Conservation (phyloP, 2,329 filamentous ascomycete species). For the Ilyonectria sp. region DNA sequence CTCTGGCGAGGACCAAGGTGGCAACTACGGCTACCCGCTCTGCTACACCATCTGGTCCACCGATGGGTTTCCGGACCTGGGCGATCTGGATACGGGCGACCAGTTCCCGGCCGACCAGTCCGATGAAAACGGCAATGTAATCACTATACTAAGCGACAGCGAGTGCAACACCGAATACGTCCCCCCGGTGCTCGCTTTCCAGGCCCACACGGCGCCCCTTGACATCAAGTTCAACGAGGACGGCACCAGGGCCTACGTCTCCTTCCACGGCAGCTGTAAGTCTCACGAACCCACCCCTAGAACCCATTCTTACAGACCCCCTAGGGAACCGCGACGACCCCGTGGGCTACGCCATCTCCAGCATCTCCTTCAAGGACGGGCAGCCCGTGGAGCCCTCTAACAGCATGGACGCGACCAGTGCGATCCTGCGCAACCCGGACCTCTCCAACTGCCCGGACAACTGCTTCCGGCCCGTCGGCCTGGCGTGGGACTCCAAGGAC, state of each 20-base stretch:
- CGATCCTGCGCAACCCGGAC: constrained; percentile 71
- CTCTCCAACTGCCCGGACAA: constrained; percentile 65
- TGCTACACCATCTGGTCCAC: constrained; percentile 79
- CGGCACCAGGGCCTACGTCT: constrained; percentile 74
- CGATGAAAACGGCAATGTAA: constrained; percentile 47
- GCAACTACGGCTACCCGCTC: constrained; percentile 79
- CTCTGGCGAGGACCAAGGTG: constrained; percentile 52
- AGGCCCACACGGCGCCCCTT: constrained; percentile 79
- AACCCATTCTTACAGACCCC: constrained; percentile 15
- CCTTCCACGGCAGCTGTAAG: constrained; percentile 81
- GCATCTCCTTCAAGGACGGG: constrained; percentile 59
- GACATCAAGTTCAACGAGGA: constrained; percentile 77
- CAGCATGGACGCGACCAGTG: constrained; percentile 64
- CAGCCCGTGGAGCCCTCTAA: constrained; percentile 55
- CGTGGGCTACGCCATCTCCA: constrained; percentile 63
- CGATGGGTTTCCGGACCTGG: constrained; percentile 56
- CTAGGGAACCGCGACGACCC: constrained; percentile 60
- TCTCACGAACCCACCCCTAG: constrained; percentile 19
- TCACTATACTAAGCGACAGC: constrained; percentile 58
- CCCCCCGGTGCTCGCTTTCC: constrained; percentile 70
- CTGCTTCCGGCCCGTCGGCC: constrained; percentile 76
- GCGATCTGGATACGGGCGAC: constrained; percentile 60
- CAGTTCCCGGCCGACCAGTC: constrained; percentile 61
- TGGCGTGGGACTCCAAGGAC: constrained; percentile 66
- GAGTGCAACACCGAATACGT: constrained; percentile 60